Evolutionary conservation across 441 rosid species (phyloP).

Genomic region (Corymbia citriodora): DNA sequence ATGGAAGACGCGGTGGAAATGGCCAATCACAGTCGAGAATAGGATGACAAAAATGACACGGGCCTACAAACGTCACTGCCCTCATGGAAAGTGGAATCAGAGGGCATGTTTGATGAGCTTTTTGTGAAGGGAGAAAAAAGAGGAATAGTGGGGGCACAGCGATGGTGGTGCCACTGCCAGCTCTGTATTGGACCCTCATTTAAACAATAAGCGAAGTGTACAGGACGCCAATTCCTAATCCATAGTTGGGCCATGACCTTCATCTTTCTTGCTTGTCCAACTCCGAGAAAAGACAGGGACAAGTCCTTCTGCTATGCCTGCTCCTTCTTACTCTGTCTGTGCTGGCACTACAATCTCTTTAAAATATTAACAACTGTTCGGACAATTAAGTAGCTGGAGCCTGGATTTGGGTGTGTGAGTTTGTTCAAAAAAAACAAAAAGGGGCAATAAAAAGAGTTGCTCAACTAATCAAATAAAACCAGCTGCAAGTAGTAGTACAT

Average conservation of each 20-base stretch:
- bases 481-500: not conserved
- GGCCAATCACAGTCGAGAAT: not conserved
- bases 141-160: not conserved
- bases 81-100: not conserved
- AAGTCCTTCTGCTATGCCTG: not conserved
- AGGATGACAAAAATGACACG: not conserved
- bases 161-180: not conserved
- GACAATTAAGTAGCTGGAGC: not conserved
- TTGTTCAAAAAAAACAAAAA: not conserved
- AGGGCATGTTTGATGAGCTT: not conserved
- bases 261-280: not conserved
- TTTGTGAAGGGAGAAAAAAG: not conserved
- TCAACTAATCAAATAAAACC: not conserved
- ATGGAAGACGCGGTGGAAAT: not conserved
- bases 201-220: not conserved
- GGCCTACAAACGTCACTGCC: not conserved
- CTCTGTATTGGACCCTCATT: not conserved
- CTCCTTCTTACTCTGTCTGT: not conserved
- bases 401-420: not conserved
- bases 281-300: not conserved
- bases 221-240: not conserved
- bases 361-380: not conserved
- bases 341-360: not conserved
- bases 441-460: not conserved
- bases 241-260: not conserved